Evolutionary conservation across 2,329 filamentous ascomycete species (phyloP).

Genomic region (Fusarium denticulatum): DNA sequence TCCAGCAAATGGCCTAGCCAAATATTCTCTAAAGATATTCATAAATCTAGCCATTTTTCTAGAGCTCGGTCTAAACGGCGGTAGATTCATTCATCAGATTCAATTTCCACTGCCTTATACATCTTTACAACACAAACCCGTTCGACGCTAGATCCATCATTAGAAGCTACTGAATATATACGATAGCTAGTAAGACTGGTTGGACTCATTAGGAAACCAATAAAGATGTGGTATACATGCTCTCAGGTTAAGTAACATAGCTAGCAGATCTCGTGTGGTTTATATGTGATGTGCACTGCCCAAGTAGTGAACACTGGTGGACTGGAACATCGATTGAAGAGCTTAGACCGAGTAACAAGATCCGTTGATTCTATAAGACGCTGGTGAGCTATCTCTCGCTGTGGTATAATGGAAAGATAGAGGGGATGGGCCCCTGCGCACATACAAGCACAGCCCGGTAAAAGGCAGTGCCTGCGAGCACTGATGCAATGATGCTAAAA

Average conservation of each 20-base stretch:
- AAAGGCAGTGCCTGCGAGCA: background rate
- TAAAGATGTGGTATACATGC: background rate
- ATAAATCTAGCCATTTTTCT: background rate
- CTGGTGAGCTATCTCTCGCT: background rate
- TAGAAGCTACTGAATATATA: background rate
- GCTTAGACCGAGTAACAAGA: background rate
- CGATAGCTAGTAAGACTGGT: background rate
- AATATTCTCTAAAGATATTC: background rate
- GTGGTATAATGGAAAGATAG: background rate
- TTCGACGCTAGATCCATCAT: background rate
- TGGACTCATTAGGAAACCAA: background rate
- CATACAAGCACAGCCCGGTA: background rate
- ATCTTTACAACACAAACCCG: background rate
- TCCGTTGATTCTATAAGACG: background rate
- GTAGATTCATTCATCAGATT: too few species aligned
- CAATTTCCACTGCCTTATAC: background rate
- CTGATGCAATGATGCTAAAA: background rate
- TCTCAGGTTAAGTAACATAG: background rate
- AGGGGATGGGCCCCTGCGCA: background rate
- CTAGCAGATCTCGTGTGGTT: background rate
- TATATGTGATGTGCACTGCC: background rate
- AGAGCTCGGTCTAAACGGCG: background rate
- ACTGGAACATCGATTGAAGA: background rate
- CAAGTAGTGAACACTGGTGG: background rate
- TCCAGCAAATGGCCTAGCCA: background rate